Conservation (phyloP, 2,329 filamentous ascomycete genomes). For the Canariomyces notabilis region DNA sequence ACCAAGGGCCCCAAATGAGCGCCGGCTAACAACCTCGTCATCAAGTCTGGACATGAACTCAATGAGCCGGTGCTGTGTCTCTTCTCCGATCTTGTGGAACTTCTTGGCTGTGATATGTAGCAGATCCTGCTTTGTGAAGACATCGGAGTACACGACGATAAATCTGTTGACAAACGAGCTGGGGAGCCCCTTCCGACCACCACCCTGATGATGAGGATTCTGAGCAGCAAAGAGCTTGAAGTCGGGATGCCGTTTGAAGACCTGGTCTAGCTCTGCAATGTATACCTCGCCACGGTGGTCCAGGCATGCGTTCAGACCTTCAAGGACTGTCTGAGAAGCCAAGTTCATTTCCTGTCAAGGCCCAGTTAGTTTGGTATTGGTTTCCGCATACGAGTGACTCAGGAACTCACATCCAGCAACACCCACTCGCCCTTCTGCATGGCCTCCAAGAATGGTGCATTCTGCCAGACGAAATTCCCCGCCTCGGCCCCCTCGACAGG, state of each 20-base stretch:
- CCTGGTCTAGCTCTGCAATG: constrained; percentile 89
- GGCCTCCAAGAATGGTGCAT: constrained; percentile 89
- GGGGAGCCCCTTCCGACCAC: constrained; percentile 88
- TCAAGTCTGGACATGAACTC: constrained; percentile 78
- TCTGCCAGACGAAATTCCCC: constrained; percentile 90
- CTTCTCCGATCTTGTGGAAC: constrained; percentile 58
- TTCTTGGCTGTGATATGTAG: constrained; percentile 73
- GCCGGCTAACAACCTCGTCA: constrained; percentile 57
- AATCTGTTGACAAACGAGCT: constrained; percentile 97
- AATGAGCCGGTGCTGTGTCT: constrained; percentile 64
- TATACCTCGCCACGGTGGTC: constrained; percentile 96
- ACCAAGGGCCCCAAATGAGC: constrained; percentile 55
- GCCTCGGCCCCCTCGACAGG: constrained; percentile 88
- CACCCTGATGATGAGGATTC: constrained; percentile 95
- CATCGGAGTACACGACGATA: constrained; percentile 93
- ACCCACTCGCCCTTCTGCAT: constrained; percentile 99
- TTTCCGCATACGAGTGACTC: background rate
- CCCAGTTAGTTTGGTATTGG: constrained; percentile 12
- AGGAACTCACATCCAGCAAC: constrained; percentile 58
- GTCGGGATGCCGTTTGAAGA: constrained; percentile 80
- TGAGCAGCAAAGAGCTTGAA: constrained; percentile 97
- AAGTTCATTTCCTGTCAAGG: constrained; percentile 77
- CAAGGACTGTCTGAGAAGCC: constrained; percentile 91
- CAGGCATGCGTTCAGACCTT: constrained; percentile 92
- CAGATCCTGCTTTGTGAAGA: constrained; percentile 77